Evolutionary conservation across 192 early-diverging fungal species (phyloP), one percentile per base, ranked within the genome.

Genomic region (Podochytrium sp.): DNA sequence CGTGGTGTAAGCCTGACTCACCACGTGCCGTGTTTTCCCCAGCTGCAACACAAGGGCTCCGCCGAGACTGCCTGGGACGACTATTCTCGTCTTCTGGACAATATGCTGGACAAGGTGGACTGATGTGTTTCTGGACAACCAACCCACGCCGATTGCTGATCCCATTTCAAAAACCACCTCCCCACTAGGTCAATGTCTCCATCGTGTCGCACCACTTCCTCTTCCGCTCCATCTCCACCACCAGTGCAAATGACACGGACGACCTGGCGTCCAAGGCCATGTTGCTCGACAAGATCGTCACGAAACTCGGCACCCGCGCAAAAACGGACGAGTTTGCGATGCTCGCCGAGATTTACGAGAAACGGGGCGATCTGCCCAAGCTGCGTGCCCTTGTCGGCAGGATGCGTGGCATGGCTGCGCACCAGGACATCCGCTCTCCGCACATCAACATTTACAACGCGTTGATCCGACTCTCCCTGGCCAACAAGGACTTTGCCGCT

Each of bases 181-280:
- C n/a, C n/a, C n/a, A n/a, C n/a, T n/a, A n/a, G n/a, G n/a, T 71
- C 25, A 60, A 42, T 38, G 38, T 37, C 23, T 71, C 69, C 5
- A 71, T 71, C 30, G 42, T 60, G 20, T 41, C 35, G 18, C 69
- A 71, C 41, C 69, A 71, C 57, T 71, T 71, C 38, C 69, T 71
- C 3, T 71, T 71, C 56, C 58, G 32, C 6, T 38, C 32, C 32
- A 71, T 71, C n/a, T 57, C 55, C 16, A 41, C 39, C 55, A 59
- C 69, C 20, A 7, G 50, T 18, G 35, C 66, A 18, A 32, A 47
- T 7, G 23, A 39, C 7, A 10, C 51, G 12, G 43, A 7, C 6
- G 69, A 59, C 40, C 33, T 59, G 25, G 53, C 33, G 7, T 32
- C 55, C 33, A 59, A 71, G n/a, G 25, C 69, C 35, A 5, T 4